Evolutionary conservation across 2,329 filamentous ascomycete species (phyloP), one percentile per base, ranked within the genome.

Genomic region (Ophiostoma australiae): DNA sequence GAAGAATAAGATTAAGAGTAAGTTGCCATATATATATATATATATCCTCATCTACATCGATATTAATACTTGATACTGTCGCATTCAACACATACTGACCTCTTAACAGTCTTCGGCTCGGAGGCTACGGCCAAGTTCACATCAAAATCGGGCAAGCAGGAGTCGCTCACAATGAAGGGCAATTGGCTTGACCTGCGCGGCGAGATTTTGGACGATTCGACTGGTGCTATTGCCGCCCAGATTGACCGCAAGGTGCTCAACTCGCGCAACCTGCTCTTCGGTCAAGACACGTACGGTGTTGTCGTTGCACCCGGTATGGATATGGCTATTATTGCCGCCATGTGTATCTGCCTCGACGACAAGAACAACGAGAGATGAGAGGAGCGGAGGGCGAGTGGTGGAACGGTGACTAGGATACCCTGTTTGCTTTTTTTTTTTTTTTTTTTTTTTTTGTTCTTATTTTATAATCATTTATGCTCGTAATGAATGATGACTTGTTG

Each of bases 311-410:
- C 89, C 0, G 86, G 86, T 20, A 86, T 90, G 7, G 90, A 92
- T 76, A 83, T 90, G 78, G 85, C 87, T 4, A 76, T 91, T 67
- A 85, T 91, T 74, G 86, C 83, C 0, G 90, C 89, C 13, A 80
- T 91, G 76, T 91, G 88, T 76, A 87, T 92, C 69, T 88, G 85
- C 72, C 80, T 91, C 72, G 90, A 91, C 74, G 89, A 91, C 82
- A 85, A 84, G 80, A 85, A 89, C 71, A 86, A 87, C 67, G 83
- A 86, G 31, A 31, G 17, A 17, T 39, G 10, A 23, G 10, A 11
- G 8, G 8, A 66, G 10, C 35, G n/a, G 1, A 10, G n/a, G 52
- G 27, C 4, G 52, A 20, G 44, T 20, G 44, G 44, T 7, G 39
- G 44, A 48, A 20, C 20, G 44, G 44, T n/a, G 44, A 48, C 44